Evolutionary conservation across 768 basidiomycete genomes (phyloP).

Genomic region (Rhodosporidiobolus odoratus): DNA sequence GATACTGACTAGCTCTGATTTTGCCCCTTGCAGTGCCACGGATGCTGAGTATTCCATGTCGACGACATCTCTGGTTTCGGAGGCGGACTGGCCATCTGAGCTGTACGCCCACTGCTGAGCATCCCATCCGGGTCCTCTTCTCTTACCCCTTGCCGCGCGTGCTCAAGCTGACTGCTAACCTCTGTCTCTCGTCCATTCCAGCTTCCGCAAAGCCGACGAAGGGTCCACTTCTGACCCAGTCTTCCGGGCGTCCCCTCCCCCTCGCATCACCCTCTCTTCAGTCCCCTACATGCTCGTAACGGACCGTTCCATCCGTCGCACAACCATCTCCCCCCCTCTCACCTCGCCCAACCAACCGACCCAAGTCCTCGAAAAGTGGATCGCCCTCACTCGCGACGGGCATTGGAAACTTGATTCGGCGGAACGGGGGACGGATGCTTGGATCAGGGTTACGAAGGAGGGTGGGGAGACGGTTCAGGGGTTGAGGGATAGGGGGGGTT

Average conservation of each 20-base stretch:
- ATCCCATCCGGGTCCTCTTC: too few relatives aligned
- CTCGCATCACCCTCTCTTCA: neutral
- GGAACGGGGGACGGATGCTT: too few relatives aligned
- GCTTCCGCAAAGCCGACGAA: neutral
- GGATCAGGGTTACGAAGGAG: neutral
- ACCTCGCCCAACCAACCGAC: neutral
- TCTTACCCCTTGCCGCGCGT: too few relatives aligned
- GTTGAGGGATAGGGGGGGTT: neutral
- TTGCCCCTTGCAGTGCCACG: too few relatives aligned
- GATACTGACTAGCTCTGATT: too few relatives aligned
- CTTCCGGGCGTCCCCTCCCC: neutral
- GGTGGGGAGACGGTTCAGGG: neutral
- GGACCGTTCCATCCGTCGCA: conserved; percentile 19
- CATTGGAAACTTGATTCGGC: neutral
- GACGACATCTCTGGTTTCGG: too few relatives aligned
- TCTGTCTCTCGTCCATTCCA: neutral
- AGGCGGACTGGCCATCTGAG: too few relatives aligned
- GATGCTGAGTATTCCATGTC: too few relatives aligned
- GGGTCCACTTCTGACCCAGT: neutral
- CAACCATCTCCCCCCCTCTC: conserved; percentile 6
- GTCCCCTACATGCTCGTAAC: conserved; percentile 21
- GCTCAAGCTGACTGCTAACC: too few relatives aligned
- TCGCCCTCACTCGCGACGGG: neutral
- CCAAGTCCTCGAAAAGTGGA: neutral
- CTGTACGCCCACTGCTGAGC: too few relatives aligned